Evolutionary conservation across 495 filamentous ascomycete species (phyloP), one percentile per base, ranked within the genome.

Genomic region (Talaromyces stipitatus): DNA sequence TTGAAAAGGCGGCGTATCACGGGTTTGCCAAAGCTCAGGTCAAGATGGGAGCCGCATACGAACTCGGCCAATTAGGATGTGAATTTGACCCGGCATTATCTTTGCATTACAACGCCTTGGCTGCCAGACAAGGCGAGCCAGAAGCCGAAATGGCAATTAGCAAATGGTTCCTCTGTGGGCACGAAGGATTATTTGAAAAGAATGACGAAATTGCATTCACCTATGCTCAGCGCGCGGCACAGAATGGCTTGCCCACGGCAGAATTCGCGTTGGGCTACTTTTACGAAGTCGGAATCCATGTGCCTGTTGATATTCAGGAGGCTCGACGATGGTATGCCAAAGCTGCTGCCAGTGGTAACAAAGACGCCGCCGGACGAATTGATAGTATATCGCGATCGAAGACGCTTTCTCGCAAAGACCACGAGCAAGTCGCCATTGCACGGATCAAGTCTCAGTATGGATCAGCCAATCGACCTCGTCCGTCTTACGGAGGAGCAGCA

Each of bases 181-280:
- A 91, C 60, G 92, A 97, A 66, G 84, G 84, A 23, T 78, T 91
- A 5, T 97, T 98, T 66, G 82, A 89, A 38, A 97, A 97, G 77
- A 97, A 96, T 64, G 95, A 98, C 70, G 86, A 89, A 60, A 74
- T 97, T 9, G 95, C 94, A 4, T 98, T 89, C 67, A 86, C 80
- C 24, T 97, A 96, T 66, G 95, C 95, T 23, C 83, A 91, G 55
- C 82, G 91, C 46, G 94, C 94, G 4, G 92, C 94, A 27, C 73
- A 82, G 53, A 79, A 82, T 29, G 88, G 89, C 23, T 80, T 97
- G 41, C 79, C 90, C 2, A 97, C 92, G 1, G 94, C 92, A 18
- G 91, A 97, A 69, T 98, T 98, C 62, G 94, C 95, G 43, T 82
- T 98, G 78, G 94, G 94, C 4, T 98, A 98, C 69, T 98, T 97